These are phyloP conservation scores for Amanita polypyramis DNA, from an alignment of 768 basidiomycete genomes.

Conservation along the genomic window DNA sequence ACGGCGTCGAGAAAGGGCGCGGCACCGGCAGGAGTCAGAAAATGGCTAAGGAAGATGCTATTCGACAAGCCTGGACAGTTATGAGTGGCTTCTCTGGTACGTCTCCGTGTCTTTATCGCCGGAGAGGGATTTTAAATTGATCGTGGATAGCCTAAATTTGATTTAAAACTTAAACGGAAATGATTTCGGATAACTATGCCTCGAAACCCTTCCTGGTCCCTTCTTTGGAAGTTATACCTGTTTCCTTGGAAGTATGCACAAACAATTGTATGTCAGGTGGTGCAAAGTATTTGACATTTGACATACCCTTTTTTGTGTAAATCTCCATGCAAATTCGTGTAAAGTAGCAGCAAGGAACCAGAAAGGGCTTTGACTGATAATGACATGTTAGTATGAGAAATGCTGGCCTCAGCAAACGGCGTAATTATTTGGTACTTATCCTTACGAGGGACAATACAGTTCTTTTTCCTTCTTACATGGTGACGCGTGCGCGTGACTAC, in stretches of 20 bases:
- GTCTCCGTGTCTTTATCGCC: not conserved
- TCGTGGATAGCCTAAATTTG: not conserved
- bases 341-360: too few species aligned
- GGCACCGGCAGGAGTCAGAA: constrained; percentile 54
- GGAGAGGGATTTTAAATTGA: not conserved
- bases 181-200: not conserved
- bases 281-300: not conserved
- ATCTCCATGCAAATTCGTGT: too few species aligned
- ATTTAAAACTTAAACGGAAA: not conserved
- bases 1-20: constrained; percentile 34
- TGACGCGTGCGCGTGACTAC: not conserved
- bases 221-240: not conserved
- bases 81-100: constrained; percentile 2
- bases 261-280: not conserved
- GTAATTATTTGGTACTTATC: too few species aligned
- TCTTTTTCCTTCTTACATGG: not conserved
- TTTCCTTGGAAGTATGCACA: not conserved
- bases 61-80: constrained; percentile 36
- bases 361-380: not conserved
- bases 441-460: too few species aligned
- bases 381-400: not conserved
- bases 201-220: not conserved
- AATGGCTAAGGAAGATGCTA: constrained; percentile 60
- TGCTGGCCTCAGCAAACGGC: too few species aligned
- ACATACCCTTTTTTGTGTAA: not conserved